Evolutionary conservation across 306 rosid species (phyloP).

Genomic region (Rosa multiflora): DNA sequence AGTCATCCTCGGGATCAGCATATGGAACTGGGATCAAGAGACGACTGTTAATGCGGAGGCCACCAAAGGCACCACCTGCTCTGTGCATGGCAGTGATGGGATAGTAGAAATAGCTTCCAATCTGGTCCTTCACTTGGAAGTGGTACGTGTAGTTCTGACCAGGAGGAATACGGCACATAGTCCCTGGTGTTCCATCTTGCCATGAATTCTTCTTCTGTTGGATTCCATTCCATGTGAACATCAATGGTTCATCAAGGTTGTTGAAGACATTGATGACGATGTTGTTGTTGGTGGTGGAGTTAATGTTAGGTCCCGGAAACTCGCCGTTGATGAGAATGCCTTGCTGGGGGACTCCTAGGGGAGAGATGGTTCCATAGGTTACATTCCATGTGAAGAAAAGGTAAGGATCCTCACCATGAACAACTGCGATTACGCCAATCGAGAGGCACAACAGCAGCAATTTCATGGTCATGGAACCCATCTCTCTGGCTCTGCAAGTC

Average conservation of each 20-base stretch:
- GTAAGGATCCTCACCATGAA: conserved; percentile 56
- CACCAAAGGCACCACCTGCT: conserved; percentile 61
- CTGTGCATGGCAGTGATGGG: conserved; percentile 50
- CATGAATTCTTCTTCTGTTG: conserved; percentile 73
- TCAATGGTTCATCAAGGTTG: conserved; percentile 60
- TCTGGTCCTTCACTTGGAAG: conserved; percentile 72
- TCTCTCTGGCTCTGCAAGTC: not conserved
- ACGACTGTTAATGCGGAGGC: conserved; percentile 57
- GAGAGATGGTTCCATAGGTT: conserved; percentile 59
- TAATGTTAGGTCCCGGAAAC: conserved; percentile 70
- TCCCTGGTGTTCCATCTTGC: conserved; percentile 58
- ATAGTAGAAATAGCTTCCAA: conserved; percentile 62
- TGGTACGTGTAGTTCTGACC: conserved; percentile 55
- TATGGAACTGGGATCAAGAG: conserved; percentile 66
- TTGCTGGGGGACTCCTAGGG: conserved; percentile 67
- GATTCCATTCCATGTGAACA: conserved; percentile 52
- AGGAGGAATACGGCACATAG: conserved; percentile 55
- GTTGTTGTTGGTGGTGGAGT: conserved; percentile 66
- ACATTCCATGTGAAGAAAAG: conserved; percentile 59
- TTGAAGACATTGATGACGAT: conserved; percentile 55
- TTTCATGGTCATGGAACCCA: not conserved
- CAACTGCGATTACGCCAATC: conserved; percentile 11
- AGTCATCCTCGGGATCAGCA: conserved; percentile 64
- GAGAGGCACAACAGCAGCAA: conserved; percentile 24
- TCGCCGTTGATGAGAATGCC: conserved; percentile 62